Conservation (phyloP, 2,329 filamentous ascomycete genomes). For the Pseudocercospora fuligena region DNA sequence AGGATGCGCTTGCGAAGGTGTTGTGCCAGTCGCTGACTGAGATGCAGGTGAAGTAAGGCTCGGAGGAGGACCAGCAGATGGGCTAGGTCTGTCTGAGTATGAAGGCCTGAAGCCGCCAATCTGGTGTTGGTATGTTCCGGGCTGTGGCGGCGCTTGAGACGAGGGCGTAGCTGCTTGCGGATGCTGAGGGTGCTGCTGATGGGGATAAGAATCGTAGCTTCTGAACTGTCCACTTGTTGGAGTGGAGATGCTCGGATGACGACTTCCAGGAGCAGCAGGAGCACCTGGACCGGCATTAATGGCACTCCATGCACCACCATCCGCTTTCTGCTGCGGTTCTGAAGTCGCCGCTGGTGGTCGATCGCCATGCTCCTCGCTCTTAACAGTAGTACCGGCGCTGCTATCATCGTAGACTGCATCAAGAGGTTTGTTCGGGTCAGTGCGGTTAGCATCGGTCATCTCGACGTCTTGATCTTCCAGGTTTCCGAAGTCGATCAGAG, state of each 20-base stretch:
- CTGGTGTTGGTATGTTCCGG: slow-evolving; percentile 25
- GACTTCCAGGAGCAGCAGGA: slow-evolving; percentile 30
- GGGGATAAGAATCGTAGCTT: slow-evolving; percentile 37
- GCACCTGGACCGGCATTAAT: slow-evolving; percentile 43
- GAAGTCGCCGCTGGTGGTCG: slow-evolving; percentile 24
- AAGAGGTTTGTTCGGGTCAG: slow-evolving; percentile 26
- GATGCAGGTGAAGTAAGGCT: slow-evolving; percentile 37
- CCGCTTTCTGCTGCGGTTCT: slow-evolving; percentile 26
- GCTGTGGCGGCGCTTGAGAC: slow-evolving; percentile 10
- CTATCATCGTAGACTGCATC: slow-evolving; percentile 39
- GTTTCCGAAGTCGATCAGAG: slow-evolving; percentile 43
- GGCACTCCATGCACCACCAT: slow-evolving; percentile 46
- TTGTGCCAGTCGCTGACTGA: slow-evolving; percentile 30
- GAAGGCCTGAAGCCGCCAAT: slow-evolving; percentile 36
- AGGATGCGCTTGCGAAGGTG: slow-evolving; percentile 35
- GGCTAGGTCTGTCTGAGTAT: slow-evolving; percentile 28
- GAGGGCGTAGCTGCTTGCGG: slow-evolving; percentile 2
- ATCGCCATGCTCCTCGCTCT: slow-evolving; percentile 40
- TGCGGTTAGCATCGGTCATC: slow-evolving; percentile 39
- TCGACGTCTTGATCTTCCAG: slow-evolving; percentile 44
- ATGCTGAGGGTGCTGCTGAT: slow-evolving; percentile 22
- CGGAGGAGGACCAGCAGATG: slow-evolving; percentile 26
- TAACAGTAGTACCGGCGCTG: slow-evolving; percentile 37
- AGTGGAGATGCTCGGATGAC: slow-evolving; percentile 31
- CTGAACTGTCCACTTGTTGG: slow-evolving; percentile 35